Evolutionary conservation across 305 asterid species (phyloP), one percentile per base, ranked within the genome.

Genomic region (Solanum hybrid): DNA sequence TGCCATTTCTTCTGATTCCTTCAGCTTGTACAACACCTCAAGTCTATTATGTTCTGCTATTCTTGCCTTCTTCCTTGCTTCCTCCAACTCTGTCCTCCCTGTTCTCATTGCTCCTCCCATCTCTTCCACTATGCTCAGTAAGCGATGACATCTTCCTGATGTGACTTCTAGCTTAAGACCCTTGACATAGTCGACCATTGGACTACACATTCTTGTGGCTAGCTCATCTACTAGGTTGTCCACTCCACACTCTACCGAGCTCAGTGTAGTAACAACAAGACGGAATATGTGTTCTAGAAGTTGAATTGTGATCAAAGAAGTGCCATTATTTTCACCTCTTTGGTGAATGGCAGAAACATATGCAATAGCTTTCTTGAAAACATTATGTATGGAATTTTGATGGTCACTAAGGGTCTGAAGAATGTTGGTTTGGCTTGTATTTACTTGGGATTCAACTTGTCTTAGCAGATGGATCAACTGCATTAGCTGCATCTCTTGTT

Each of bases 161-260:
- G 86, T 81, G 90, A 96, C 86, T 86, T 96, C 98, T 66, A 78
- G 87, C 88, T 94, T 96, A 87, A 94, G 95, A 87, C 91, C 95
- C 46, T 94, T 90, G 34, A 92, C 97, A 90, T 94, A 95, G 84
- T 95, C 92, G 56, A 91, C 95, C 98, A 96, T 94, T 87, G 98
- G 98, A 86, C 64, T 89, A 90, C 97, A 94, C 96, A 96, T 93
- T 80, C 92, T 92, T 40, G 88, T 92, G 87, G 95, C 94, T 86
- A 96, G 91, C 79, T 93, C 95, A 64, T 46, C 86, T 26, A 94
- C 91, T 93, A 96, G 77, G 89, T 92, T 94, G 88, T 92, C 97
- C 89, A 96, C 92, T 79, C 96, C 96, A 88, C 77, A 92, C 94
- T 94, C 96, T 60, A 95, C 97, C 10, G 96, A 95, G 90, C 94